Base-by-base conservation (phyloP, 106 monocot species). In the Narthecium ossifragum region DNA sequence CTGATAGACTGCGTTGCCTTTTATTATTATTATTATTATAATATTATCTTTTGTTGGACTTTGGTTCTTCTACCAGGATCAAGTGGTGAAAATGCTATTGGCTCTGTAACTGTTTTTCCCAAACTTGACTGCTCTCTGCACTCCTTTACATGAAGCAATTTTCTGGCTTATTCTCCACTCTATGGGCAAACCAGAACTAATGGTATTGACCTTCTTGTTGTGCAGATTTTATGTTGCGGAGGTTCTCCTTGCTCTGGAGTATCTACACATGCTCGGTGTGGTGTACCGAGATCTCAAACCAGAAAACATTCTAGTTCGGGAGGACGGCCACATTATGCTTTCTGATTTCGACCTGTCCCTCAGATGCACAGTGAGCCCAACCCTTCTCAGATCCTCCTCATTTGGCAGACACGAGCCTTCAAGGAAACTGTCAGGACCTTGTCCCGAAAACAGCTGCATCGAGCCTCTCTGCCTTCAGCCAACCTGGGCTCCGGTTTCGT, bases 231-330 rank as follows among this genome's bases (percentile, higher is more conserved):
- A 84, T 67, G 84, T 78, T 39, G 84, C 84, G 17, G 88, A 89
- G 62, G 88, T 88, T 7, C 79, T 88, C 26, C 70, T 88, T 39
- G 88, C 88, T 3, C 49, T 88, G 70, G 88, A 88, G 59, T 88
- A 88, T 32, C 67, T 88, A 15, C 88, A 88, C 70, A 80, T 88
- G 88, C 76, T 88, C 29, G 88, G 88, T 15, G 84, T 89, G 47
- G 77, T 89, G 9, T 89, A 89, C 31, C 76, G 84, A 15, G 88
- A 89, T 58, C 80, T 89, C 25, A 89, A 89, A 51, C 88, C 88
- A 30, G 88, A 88, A 43, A 88, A 88, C 64, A 80, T 88, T 30
- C 67, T 88, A 12, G 88, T 88, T 37, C 73, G 88, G 15, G 88
- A 88, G 47, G 88, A 88, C 46, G 87, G 87, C 5, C 87, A 88